phyloP scores from a whole-genome alignment of 768 basidiomycete species.

The Lyophyllum shimeji region DNA sequence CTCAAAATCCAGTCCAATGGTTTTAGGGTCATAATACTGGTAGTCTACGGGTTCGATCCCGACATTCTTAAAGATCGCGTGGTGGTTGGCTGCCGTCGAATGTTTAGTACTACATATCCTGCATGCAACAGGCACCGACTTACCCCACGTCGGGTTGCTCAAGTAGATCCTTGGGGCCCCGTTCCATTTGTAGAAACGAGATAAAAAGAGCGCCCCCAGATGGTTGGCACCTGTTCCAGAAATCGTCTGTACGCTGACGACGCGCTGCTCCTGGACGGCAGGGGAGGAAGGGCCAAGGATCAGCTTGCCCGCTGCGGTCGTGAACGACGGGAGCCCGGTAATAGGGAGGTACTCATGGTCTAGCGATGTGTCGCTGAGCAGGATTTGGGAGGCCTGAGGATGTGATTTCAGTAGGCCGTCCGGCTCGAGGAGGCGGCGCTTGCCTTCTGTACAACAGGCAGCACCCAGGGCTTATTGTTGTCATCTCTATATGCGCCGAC shows the following conservation, averaged over 20 bases:
- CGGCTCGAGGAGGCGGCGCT: conserved; percentile 1
- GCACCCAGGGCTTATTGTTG: conserved; percentile 85
- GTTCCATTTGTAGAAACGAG: conserved; percentile 76
- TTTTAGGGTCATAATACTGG: conserved; percentile 92
- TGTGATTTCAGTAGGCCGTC: not conserved
- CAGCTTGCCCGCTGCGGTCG: conserved; percentile 75
- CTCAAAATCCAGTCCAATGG: conserved; percentile 80
- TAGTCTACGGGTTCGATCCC: conserved; percentile 86
- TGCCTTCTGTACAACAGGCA: conserved; percentile 90
- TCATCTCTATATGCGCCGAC: conserved; percentile 94
- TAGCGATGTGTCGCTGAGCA: conserved; percentile 67
- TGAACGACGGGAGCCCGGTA: conserved; percentile 83
- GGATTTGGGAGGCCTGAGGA: conserved; percentile 69
- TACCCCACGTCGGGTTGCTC: conserved; percentile 95
- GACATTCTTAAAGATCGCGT: conserved; percentile 87
- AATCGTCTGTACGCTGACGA: conserved; percentile 86
- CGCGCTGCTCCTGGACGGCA: conserved; percentile 69
- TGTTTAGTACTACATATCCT: not conserved
- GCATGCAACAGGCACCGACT: conserved; percentile 24
- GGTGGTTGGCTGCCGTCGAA: conserved; percentile 70
- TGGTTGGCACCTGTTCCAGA: conserved; percentile 97
- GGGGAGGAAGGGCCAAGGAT: conserved; percentile 75
- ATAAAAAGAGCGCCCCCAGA: conserved; percentile 84
- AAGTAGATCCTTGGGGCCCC: conserved; percentile 72
- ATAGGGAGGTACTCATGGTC: conserved; percentile 96